Conservation (phyloP, 441 rosid genomes). For the Sinapis alba region DNA sequence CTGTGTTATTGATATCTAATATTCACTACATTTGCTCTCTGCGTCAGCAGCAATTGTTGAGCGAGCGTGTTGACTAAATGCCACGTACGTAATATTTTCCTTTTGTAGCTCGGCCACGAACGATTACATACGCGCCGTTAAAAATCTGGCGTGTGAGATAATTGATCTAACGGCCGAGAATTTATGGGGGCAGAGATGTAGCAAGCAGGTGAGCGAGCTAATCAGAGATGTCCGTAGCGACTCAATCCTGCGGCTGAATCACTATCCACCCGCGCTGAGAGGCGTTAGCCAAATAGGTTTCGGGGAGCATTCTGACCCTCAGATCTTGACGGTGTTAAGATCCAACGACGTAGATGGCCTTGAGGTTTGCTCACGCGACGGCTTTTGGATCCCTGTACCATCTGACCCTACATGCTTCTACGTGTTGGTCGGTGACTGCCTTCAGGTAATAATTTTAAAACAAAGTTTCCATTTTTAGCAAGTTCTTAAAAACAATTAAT, state of each 20-base stretch:
- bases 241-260: constrained; percentile 75
- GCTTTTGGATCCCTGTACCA: constrained; percentile 82
- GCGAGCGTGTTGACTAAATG: background rate
- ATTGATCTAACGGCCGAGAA: constrained; percentile 76
- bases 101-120: constrained; percentile 62
- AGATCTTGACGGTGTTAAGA: constrained; percentile 77
- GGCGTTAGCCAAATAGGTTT: constrained; percentile 63
- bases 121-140: constrained; percentile 58
- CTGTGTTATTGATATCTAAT: background rate
- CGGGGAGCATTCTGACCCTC: constrained; percentile 98
- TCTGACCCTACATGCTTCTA: constrained; percentile 77
- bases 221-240: constrained; percentile 75
- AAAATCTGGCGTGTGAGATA: constrained; percentile 63
- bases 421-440: constrained; percentile 77
- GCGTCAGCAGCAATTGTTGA: constrained; percentile 8
- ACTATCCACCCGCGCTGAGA: constrained; percentile 54
- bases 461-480: too few relatives aligned
- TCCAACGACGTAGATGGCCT: constrained; percentile 95
- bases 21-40: constrained; percentile 1
- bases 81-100: constrained; percentile 12
- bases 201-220: constrained; percentile 55
- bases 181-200: constrained; percentile 55
- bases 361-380: constrained; percentile 63
- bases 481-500: too few relatives aligned
- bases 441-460: constrained; percentile 53